Evolutionary conservation across 495 filamentous ascomycete species (phyloP).

Genomic region (Glutinoglossum americanum): DNA sequence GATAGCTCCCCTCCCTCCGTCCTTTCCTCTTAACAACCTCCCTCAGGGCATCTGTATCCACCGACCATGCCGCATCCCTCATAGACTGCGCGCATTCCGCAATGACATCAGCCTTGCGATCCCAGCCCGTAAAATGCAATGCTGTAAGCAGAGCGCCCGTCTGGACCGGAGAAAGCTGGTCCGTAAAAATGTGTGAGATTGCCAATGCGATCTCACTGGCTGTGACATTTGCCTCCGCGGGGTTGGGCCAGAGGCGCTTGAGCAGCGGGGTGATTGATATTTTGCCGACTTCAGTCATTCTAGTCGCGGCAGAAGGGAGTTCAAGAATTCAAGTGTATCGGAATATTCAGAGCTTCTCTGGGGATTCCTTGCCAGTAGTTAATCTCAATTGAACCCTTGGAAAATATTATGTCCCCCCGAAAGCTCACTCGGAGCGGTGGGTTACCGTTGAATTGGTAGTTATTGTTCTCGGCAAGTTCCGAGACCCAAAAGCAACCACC

Average conservation of each 20-base stretch:
- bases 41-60: constrained; percentile 36
- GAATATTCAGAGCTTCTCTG: no score
- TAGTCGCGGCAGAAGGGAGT: no score
- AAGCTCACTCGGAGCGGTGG: no score
- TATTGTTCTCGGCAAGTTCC: no score
- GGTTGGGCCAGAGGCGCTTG: constrained; percentile 49
- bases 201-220: constrained; percentile 71
- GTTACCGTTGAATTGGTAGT: no score
- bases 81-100: constrained; percentile 48
- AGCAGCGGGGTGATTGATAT: constrained; percentile 61
- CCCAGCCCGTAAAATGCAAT: constrained; percentile 67
- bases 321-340: no score
- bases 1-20: constrained; percentile 45
- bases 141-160: constrained; percentile 67
- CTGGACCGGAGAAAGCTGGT: constrained; percentile 63
- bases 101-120: constrained; percentile 59
- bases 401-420: no score
- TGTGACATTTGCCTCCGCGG: constrained; percentile 29
- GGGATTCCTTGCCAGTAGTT: no score
- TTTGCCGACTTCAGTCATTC: not conserved
- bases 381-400: no score
- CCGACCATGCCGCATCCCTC: constrained; percentile 43
- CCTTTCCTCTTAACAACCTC: constrained; percentile 33
- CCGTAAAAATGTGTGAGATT: constrained; percentile 71
- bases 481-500: no score